Evolutionary conservation across 129 eudicot species (phyloP).

Genomic region (Flaveria linearis): DNA sequence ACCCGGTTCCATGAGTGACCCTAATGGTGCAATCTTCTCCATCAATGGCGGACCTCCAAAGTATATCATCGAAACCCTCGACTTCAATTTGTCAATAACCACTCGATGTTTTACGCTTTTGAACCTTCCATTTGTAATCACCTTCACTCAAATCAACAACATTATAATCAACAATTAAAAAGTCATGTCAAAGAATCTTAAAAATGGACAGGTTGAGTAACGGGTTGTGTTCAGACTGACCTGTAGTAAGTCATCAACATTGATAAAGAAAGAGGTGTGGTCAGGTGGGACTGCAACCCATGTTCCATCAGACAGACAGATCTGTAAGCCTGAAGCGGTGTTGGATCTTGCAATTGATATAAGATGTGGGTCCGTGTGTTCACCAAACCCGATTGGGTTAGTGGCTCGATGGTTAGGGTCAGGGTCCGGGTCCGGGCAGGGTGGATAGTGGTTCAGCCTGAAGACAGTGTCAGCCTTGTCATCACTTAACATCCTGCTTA

Average conservation of each 20-base stretch:
- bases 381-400: slow-evolving; percentile 58
- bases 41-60: slow-evolving; percentile 65
- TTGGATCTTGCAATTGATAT: slow-evolving; percentile 64
- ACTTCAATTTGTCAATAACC: slow-evolving; percentile 36
- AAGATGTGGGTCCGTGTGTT: slow-evolving; percentile 75
- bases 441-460: slow-evolving; percentile 79
- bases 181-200: no score
- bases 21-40: slow-evolving; percentile 57
- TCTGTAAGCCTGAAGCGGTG: slow-evolving; percentile 57
- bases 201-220: no score
- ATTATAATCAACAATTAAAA: no score
- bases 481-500: slow-evolving; percentile 56
- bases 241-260: slow-evolving; percentile 63
- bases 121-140: slow-evolving; percentile 70
- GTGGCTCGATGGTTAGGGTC: background rate
- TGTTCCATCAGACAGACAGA: slow-evolving; percentile 47
- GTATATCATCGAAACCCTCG: slow-evolving; percentile 69
- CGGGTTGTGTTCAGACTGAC: slow-evolving; percentile 14
- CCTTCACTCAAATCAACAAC: slow-evolving; percentile 40
- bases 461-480: slow-evolving; percentile 59
- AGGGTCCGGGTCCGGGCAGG: slow-evolving; percentile 26
- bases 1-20: slow-evolving; percentile 48
- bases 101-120: slow-evolving; percentile 70
- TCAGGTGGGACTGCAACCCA: slow-evolving; percentile 71
- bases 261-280: slow-evolving; percentile 53